Conservation (phyloP, 768 basidiomycete species). For the Lactifluus subvellereus region DNA sequence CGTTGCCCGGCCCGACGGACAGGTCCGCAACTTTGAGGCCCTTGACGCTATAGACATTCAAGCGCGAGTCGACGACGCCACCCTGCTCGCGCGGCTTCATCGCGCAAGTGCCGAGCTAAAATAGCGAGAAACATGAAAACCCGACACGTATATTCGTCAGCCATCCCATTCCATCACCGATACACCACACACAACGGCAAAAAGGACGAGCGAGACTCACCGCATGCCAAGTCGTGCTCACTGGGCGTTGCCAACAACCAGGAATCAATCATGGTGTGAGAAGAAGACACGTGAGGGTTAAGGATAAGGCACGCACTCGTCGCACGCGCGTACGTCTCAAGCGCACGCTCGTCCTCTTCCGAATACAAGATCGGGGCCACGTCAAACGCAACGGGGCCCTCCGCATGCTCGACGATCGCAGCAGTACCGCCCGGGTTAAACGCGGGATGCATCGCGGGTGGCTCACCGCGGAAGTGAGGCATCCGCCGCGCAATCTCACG, state of each 20-base stretch:
- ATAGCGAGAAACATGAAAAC: not conserved
- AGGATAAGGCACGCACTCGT: slow-evolving; percentile 4
- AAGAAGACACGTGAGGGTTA: not conserved
- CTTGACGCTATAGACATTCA: slow-evolving; percentile 57
- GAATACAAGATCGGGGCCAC: slow-evolving; percentile 32
- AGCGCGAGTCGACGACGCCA: slow-evolving; percentile 56
- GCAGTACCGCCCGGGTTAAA: slow-evolving; percentile 33
- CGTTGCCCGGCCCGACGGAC: slow-evolving; percentile 37
- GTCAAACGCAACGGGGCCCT: slow-evolving; percentile 27
- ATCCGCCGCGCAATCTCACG: slow-evolving; percentile 55
- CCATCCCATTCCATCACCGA: too few relatives aligned
- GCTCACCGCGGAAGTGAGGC: slow-evolving; percentile 36
- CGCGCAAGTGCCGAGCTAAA: slow-evolving; percentile 57
- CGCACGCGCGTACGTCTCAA: slow-evolving; percentile 29
- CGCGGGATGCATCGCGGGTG: slow-evolving; percentile 27
- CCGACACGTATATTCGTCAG: not conserved
- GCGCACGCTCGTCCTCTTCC: slow-evolving; percentile 33
- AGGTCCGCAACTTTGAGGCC: slow-evolving; percentile 52
- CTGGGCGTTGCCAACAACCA: not conserved
- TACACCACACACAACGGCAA: too few relatives aligned
- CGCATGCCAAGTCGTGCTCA: slow-evolving; percentile 13
- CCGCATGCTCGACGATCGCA: slow-evolving; percentile 4
- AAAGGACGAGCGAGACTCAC: not conserved
- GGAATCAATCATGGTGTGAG: not conserved
- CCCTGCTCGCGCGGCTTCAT: slow-evolving; percentile 56